A percentile compares a stretch with the other conserved stretches of the same genome.
Conservation (phyloP, 345 rosid species). For the Hibiscus syriacus region DNA sequence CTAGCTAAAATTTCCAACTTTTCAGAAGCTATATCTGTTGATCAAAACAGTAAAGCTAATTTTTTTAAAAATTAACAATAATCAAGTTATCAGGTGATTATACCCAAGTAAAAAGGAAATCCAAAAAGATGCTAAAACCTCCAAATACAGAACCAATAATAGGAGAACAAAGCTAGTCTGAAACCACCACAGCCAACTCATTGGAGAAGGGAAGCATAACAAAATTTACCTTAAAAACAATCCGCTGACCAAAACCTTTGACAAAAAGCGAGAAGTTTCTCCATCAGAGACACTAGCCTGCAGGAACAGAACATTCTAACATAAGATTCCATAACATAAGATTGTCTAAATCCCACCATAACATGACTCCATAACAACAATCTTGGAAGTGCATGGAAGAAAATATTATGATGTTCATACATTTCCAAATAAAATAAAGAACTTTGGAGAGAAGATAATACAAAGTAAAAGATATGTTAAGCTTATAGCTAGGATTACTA, state of each 20-base stretch:
- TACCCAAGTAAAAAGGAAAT: not conserved
- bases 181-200: not conserved
- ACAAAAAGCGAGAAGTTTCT: constrained; percentile 63
- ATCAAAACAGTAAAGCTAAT: not conserved
- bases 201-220: not conserved
- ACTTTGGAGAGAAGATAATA: not conserved
- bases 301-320: constrained; percentile 17
- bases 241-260: constrained; percentile 70
- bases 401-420: not conserved
- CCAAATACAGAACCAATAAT: constrained; percentile 4
- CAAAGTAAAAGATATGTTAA: not conserved
- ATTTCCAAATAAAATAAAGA: constrained; percentile 5
- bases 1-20: not conserved
- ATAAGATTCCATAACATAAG: constrained; percentile 17
- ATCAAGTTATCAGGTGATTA: not conserved
- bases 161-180: not conserved
- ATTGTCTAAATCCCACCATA: constrained; percentile 8
- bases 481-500: not conserved
- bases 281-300: constrained; percentile 97
- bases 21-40: not conserved
- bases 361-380: not conserved
- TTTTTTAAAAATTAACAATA: not conserved
- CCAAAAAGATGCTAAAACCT: not conserved
- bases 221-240: constrained; percentile 70
- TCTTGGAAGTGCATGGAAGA: not conserved